Base-by-base conservation (phyloP, 2,329 filamentous ascomycete genomes). In the Cladosporium phlei region DNA sequence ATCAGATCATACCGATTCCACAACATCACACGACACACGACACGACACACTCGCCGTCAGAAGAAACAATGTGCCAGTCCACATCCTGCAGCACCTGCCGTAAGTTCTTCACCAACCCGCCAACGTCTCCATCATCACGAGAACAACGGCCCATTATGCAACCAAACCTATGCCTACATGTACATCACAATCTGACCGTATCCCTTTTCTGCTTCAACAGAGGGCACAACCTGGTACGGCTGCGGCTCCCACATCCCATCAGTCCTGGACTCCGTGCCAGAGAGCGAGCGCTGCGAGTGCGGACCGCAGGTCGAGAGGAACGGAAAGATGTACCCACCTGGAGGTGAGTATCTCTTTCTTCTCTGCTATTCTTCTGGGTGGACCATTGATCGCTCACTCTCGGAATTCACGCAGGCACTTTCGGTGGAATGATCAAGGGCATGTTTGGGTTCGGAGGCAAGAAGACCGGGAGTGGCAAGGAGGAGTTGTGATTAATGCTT, bases 51-150 rank as follows among this genome's bases (percentile, higher is more conserved):
- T n/a, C n/a, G n/a, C n/a, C n/a, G n/a, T n/a, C n/a, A n/a, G n/a
- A 35, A n/a, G 17, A 5, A 12, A 1, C 14, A 20, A 86, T 86
- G 83, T 86, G 83, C 64, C 81, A 74, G 66, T 78, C 78, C 64
- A 76, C 78, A 14, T 74, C 68, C 50, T 86, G 83, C 66, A 68
- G 69, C 52, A 77, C 70, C 43, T 86, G 83, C 70, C 70, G 82
- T 85, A 73, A 59, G 37, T 39, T 10, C 29, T n/a, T n/a, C n/a
- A n/a, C n/a, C n/a, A n/a, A n/a, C n/a, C n/a, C n/a, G 21, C 21
- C 21, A 6, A n/a, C n/a, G 3, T n/a, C n/a, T n/a, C n/a, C n/a
- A n/a, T n/a, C n/a, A n/a, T n/a, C 4, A 4, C 10, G 7, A 10
- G 12, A 16, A 7, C 8, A 11, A 16, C 16, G 79, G 70, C 27